Percentiles rank a stretch among this genome's conserved stretches.
Evolutionary conservation across 2,329 filamentous ascomycete genomes (phyloP).

Genomic region (Penicillium nordicum): DNA sequence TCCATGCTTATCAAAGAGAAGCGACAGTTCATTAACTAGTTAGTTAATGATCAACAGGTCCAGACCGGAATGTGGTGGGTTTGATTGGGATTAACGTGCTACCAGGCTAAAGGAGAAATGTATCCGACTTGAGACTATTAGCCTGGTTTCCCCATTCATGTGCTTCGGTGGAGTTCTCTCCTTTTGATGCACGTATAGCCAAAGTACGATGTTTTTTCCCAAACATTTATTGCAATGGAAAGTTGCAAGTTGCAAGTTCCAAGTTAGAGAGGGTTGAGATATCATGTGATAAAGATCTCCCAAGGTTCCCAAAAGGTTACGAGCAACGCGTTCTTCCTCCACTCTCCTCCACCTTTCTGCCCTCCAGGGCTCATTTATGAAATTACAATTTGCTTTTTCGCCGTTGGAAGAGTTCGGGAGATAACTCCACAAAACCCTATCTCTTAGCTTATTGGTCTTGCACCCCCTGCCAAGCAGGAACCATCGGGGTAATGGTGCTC

Average conservation of each 20-base stretch:
- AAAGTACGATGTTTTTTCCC: background rate
- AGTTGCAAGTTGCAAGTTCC: background rate
- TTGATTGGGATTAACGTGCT: slow-evolving; percentile 21
- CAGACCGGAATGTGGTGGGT: slow-evolving; percentile 10
- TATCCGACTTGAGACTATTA: background rate
- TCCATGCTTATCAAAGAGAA: background rate
- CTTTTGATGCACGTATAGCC: background rate
- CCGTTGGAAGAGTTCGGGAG: slow-evolving; percentile 9
- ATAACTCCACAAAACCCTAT: slow-evolving; percentile 3
- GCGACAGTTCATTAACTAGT: background rate
- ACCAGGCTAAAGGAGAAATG: background rate
- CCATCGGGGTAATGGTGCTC: slow-evolving; percentile 12
- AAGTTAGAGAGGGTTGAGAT: background rate
- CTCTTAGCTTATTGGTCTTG: slow-evolving; percentile 15
- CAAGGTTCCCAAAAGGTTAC: background rate
- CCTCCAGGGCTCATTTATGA: background rate
- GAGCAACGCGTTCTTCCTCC: background rate
- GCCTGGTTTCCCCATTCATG: background rate
- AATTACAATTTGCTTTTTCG: background rate
- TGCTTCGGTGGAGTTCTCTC: background rate
- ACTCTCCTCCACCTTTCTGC: background rate
- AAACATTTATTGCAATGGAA: background rate
- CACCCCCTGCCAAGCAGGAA: slow-evolving; percentile 22
- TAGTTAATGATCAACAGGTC: slow-evolving; percentile 17
- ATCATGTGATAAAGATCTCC: background rate